Evolutionary conservation across 2,329 filamentous ascomycete species (phyloP).

Genomic region (Chrysoporthe austroafricana): DNA sequence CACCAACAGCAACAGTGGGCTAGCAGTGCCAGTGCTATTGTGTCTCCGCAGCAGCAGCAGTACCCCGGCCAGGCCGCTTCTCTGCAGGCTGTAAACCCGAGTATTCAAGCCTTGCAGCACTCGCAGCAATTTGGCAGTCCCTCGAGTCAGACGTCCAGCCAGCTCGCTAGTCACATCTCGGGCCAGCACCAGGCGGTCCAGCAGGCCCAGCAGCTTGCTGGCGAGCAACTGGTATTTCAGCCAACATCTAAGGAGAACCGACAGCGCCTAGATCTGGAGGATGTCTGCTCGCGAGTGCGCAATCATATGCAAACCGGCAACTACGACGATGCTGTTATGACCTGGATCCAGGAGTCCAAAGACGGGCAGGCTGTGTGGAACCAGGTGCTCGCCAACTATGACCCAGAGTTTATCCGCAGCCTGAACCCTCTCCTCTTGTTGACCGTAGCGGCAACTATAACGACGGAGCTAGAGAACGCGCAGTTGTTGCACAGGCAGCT

Average conservation of each 20-base stretch:
- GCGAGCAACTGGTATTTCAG: conserved; percentile 41
- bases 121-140: conserved; percentile 27
- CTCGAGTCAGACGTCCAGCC: conserved; percentile 22
- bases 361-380: conserved; percentile 65
- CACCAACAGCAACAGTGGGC: conserved; percentile 23
- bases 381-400: conserved; percentile 55
- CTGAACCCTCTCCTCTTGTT: conserved; percentile 65
- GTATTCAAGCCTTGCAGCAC: conserved; percentile 24
- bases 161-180: conserved; percentile 13
- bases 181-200: conserved; percentile 21
- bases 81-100: conserved; percentile 24
- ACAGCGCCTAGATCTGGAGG: conserved; percentile 59
- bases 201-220: conserved; percentile 18
- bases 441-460: conserved; percentile 67
- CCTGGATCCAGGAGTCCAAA: conserved; percentile 65
- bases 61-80: background rate
- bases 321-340: conserved; percentile 65
- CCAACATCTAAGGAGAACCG: conserved; percentile 46
- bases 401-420: conserved; percentile 56
- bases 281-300: conserved; percentile 62
- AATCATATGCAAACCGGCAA: conserved; percentile 63
- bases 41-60: conserved; percentile 23
- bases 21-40: conserved; percentile 11
- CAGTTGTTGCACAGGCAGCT: conserved; percentile 58
- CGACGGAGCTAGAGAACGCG: conserved; percentile 58